Base-by-base conservation (phyloP, 1,139 yeast species). In the Taphrina populina region DNA sequence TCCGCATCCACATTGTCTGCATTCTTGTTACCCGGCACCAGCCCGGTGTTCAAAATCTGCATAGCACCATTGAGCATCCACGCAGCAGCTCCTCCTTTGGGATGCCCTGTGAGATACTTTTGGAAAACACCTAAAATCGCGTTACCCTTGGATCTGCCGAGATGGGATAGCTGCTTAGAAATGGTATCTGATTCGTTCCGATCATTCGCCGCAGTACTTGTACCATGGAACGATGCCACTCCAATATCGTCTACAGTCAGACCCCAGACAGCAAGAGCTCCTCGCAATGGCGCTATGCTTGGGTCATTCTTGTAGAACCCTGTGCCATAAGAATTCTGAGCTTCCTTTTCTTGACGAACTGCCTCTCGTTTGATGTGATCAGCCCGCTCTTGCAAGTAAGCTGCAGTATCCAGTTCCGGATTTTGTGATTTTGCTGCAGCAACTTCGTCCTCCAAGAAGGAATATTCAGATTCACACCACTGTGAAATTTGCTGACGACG, bases 41-140 rank as follows among this genome's bases (percentile, higher is more conserved):
- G 70, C 73, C 98, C 98, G 67, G 87, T 72, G 75, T 87, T 84
- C 71, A 92, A 78, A 64, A 90, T 84, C 77, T 92, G 99, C 65
- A 92, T 77, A 61, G 90, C 96, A 74, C 99, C 99, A 73, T 92
- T 94, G 79, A 92, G 77, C 98, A 94, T 92, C 98, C 98, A 92
- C 61, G 99, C 97, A 79, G 97, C 98, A 59, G 99, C 99, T 66
- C 98, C 98, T 81, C 98, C 99, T 84, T 92, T 92, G 68, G 98
- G 98, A 77, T 92, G 99, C 75, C 98, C 99, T 67, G 99, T 92
- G 69, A 92, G 81, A 82, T 81, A 92, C 75, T 92, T 92, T 75
- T 92, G 99, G 95, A 92, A 90, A 57, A 92, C 95, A 80, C 97
- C 97, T 66, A 84, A 79, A 56, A 94, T 88, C 64, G 98, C 95